Evolutionary conservation across 164 flowering plant species (phyloP).

Genomic region (Vitis rotundifolia): DNA sequence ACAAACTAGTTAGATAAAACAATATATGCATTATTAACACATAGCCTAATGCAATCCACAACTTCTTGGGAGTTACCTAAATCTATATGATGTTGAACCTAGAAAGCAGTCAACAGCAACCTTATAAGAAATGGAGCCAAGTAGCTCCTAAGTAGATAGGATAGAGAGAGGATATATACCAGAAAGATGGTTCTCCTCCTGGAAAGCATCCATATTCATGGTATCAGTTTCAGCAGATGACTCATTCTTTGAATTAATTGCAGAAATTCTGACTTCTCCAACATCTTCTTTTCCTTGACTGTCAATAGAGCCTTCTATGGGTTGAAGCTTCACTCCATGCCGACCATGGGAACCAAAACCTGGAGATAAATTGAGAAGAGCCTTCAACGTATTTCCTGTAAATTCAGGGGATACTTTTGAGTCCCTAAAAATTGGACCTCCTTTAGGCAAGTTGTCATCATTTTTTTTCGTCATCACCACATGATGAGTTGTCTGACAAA

Average conservation of each 20-base stretch:
- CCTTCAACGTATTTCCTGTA: conserved; percentile 31
- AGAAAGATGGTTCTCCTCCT: conserved; percentile 26
- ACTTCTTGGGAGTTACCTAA: not conserved
- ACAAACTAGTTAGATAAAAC: not conserved
- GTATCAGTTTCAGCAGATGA: conserved; percentile 73
- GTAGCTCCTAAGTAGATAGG: not conserved
- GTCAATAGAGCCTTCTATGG: conserved; percentile 31
- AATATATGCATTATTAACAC: not conserved
- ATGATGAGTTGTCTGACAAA: conserved; percentile 52
- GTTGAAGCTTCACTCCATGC: conserved; percentile 37
- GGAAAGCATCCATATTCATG: conserved; percentile 43
- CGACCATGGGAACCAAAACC: conserved; percentile 18
- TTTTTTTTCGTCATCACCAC: conserved; percentile 39
- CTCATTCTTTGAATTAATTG: conserved; percentile 32
- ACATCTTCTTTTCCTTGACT: conserved; percentile 38
- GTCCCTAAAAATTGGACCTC: conserved; percentile 30
- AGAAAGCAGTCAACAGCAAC: not conserved
- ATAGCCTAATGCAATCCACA: not conserved
- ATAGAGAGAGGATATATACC: conserved; percentile 34
- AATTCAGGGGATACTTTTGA: conserved; percentile 27
- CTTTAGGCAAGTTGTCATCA: conserved; percentile 35
- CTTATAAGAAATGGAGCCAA: not conserved
- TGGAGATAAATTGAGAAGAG: conserved; percentile 27
- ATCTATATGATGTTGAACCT: not conserved
- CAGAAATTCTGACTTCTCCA: conserved; percentile 18